These are phyloP conservation scores for Fusarium floridanum DNA, from an alignment of 2,329 filamentous ascomycete species.

Conservation along the genomic window DNA sequence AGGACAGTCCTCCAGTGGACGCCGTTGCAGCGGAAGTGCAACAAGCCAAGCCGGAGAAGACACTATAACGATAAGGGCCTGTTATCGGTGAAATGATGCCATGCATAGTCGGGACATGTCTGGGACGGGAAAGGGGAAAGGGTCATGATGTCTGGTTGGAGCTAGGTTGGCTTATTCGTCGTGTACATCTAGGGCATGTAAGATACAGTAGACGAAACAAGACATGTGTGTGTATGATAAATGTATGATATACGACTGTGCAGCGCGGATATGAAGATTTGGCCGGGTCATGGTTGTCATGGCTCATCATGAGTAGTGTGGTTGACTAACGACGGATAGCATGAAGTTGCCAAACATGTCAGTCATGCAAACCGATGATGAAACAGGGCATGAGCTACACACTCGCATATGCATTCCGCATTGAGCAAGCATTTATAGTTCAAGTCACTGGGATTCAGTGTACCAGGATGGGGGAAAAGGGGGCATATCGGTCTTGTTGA, in stretches of 20 bases:
- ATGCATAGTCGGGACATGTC: slow-evolving; percentile 28
- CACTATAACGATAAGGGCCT: slow-evolving; percentile 28
- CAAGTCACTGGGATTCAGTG: not conserved
- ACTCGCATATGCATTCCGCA: not conserved
- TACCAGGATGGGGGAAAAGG: not conserved
- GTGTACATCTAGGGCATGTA: slow-evolving; percentile 47
- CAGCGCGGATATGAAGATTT: not conserved
- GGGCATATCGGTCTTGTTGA: not conserved
- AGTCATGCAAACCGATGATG: not conserved
- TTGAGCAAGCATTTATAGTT: not conserved
- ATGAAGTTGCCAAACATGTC: not conserved
- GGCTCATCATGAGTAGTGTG: not conserved
- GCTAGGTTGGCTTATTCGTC: slow-evolving; percentile 27
- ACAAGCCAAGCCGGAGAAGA: slow-evolving; percentile 40
- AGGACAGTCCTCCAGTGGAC: slow-evolving; percentile 25
- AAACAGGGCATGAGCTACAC: not conserved
- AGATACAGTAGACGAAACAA: slow-evolving; percentile 40
- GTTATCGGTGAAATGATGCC: slow-evolving; percentile 6
- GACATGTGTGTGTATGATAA: slow-evolving; percentile 13
- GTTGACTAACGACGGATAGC: not conserved
- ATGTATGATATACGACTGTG: not conserved
- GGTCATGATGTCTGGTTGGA: slow-evolving; percentile 8
- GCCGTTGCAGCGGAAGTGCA: slow-evolving; percentile 27
- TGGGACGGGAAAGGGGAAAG: slow-evolving; percentile 2
- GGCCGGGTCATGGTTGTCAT: not conserved